Percentiles rank a stretch among this genome's conserved stretches.
Conservation (phyloP, 1,284 basidiomycete species). For the Apiotrichum montevideense region DNA sequence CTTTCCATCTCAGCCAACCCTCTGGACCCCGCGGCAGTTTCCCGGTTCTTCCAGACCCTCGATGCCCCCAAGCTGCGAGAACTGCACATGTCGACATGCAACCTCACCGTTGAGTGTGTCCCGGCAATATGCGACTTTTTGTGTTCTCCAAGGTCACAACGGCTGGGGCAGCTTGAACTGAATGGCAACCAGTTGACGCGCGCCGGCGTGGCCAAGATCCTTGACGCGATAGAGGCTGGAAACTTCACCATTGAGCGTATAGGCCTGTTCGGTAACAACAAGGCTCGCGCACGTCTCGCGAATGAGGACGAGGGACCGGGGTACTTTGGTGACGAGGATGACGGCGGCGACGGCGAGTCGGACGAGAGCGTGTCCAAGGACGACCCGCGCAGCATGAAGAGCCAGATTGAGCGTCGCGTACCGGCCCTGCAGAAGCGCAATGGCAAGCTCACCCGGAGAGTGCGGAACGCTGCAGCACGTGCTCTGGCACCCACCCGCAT, state of each 20-base stretch:
- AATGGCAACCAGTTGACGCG: conserved; percentile 37
- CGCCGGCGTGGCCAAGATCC: conserved; percentile 24
- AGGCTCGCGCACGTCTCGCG: background rate
- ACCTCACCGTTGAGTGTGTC: conserved; percentile 15
- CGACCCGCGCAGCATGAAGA: conserved; percentile 10
- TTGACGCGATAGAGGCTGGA: conserved; percentile 29
- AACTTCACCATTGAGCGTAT: conserved; percentile 30
- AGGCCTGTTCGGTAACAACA: conserved; percentile 28
- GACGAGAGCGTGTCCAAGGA: conserved; percentile 3
- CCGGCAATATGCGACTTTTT: conserved; percentile 21
- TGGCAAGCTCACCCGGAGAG: conserved; percentile 26
- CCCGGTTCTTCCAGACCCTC: conserved; percentile 23
- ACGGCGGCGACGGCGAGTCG: conserved; percentile 7
- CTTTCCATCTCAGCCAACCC: conserved; percentile 35
- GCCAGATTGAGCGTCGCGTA: conserved; percentile 26
- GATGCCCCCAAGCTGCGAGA: conserved; percentile 23
- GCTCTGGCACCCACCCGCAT: conserved; percentile 28
- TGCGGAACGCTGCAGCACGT: conserved; percentile 22
- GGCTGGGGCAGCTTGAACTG: conserved; percentile 29
- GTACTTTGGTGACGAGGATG: conserved; percentile 1
- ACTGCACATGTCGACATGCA: conserved; percentile 34
- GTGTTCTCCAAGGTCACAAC: conserved; percentile 21
- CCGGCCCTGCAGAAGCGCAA: conserved; percentile 33
- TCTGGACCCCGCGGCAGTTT: conserved; percentile 18
- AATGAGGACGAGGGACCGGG: conserved; percentile 1